Conservation (phyloP, 331 rosid species). For the Malus hybrid region DNA sequence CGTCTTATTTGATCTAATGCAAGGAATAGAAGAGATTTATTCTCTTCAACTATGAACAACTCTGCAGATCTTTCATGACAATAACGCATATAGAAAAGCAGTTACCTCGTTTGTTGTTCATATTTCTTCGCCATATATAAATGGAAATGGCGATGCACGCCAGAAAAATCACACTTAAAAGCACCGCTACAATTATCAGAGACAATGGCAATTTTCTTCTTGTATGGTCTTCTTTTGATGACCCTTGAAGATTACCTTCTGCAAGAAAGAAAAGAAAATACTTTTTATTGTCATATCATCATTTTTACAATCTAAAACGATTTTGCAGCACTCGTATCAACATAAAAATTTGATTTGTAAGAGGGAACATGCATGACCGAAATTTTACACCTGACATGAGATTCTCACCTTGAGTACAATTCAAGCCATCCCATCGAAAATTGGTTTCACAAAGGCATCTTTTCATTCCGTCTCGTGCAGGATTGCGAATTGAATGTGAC, state of each 20-base stretch:
- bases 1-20: not conserved
- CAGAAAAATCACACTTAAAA: not conserved
- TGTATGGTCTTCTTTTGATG: no score
- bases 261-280: not conserved
- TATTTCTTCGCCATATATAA: slow-evolving; percentile 19
- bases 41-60: not conserved
- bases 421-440: slow-evolving; percentile 20
- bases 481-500: slow-evolving; percentile 32
- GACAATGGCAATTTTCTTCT: not conserved
- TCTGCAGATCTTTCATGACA: not conserved
- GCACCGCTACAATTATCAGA: not conserved
- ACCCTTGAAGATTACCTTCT: not conserved
- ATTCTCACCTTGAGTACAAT: no score
- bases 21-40: not conserved
- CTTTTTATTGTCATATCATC: no score
- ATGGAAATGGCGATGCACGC: not conserved
- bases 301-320: no score
- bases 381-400: not conserved
- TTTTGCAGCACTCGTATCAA: no score
- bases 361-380: not conserved
- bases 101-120: slow-evolving; percentile 16
- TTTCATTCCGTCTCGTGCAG: not conserved
- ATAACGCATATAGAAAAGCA: not conserved
- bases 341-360: no score
- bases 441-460: slow-evolving; percentile 29